These are phyloP conservation scores for Candolleomyces aberdarensis DNA, from an alignment of 768 basidiomycete genomes.

Conservation along the genomic window DNA sequence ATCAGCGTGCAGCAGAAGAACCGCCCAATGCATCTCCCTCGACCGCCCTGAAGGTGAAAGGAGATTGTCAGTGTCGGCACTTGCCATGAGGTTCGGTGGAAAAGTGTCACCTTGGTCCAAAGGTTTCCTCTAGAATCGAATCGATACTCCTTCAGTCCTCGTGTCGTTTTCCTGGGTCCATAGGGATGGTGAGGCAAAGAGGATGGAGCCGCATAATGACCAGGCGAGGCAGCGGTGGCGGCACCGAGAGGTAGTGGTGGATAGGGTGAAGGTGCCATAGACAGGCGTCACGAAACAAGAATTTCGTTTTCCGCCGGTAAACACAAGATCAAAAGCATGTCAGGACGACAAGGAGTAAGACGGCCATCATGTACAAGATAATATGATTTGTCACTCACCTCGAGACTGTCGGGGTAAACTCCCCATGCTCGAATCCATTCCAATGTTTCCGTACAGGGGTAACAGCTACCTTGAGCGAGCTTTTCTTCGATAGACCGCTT, in stretches of 20 bases:
- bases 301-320: not conserved
- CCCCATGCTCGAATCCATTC: constrained; percentile 39
- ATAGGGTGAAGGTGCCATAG: not conserved
- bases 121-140: constrained; percentile 57
- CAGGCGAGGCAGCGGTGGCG: not conserved
- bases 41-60: constrained; percentile 46
- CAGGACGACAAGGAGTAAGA: too few relatives aligned
- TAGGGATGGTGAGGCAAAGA: not conserved
- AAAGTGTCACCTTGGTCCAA: constrained; percentile 57
- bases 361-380: too few relatives aligned
- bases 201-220: not conserved
- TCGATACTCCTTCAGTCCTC: constrained; percentile 49
- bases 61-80: not conserved
- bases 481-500: constrained; percentile 11
- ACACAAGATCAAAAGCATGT: not conserved
- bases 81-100: not conserved
- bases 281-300: not conserved
- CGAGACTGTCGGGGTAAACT: constrained; percentile 34
- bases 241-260: not conserved
- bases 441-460: constrained; percentile 25
- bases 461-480: constrained; percentile 14
- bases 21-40: constrained; percentile 58
- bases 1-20: constrained; percentile 78
- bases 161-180: constrained; percentile 28
- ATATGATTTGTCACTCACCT: constrained; percentile 1